phyloP scores from a whole-genome alignment of 805 yeast species.

The Tetrapisispora nanseiensis region DNA sequence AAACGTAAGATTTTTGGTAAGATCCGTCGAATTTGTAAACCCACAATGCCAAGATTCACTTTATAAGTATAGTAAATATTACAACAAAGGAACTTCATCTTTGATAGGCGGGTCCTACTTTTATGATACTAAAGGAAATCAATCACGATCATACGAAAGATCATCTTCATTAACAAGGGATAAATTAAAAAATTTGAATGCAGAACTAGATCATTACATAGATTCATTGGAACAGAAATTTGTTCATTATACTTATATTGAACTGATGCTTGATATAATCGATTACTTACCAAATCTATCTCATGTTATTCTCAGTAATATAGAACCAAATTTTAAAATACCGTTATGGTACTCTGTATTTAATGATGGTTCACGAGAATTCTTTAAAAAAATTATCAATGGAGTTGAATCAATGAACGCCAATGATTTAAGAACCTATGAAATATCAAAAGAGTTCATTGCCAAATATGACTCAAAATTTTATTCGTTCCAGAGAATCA shows the following conservation, averaged over 20 bases:
- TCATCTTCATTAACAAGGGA: slow-evolving; percentile 7
- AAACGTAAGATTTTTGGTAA: slow-evolving; percentile 22
- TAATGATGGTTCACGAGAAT: slow-evolving; percentile 28
- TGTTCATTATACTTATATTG: slow-evolving; percentile 28
- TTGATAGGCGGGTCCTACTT: slow-evolving; percentile 24
- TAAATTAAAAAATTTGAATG: not conserved
- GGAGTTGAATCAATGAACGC: slow-evolving; percentile 27
- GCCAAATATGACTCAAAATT: slow-evolving; percentile 22
- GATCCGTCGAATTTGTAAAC: slow-evolving; percentile 21
- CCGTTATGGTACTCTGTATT: slow-evolving; percentile 35
- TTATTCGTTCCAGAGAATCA: slow-evolving; percentile 22
- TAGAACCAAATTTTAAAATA: slow-evolving; percentile 45
- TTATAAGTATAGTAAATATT: slow-evolving; percentile 25
- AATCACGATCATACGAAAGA: not conserved
- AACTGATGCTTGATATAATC: slow-evolving; percentile 33
- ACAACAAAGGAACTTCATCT: slow-evolving; percentile 11
- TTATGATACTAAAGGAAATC: not conserved
- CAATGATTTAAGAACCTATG: slow-evolving; percentile 24
- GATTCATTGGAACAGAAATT: slow-evolving; percentile 17
- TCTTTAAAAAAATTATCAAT: slow-evolving; percentile 25
- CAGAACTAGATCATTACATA: slow-evolving; percentile 3
- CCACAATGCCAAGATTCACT: slow-evolving; percentile 29
- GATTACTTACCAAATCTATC: slow-evolving; percentile 39
- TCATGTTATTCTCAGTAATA: slow-evolving; percentile 33
- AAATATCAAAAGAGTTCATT: slow-evolving; percentile 21